Evolutionary conservation across 495 filamentous ascomycete species (phyloP).

Genomic region (Penicillium dipodomyicola): DNA sequence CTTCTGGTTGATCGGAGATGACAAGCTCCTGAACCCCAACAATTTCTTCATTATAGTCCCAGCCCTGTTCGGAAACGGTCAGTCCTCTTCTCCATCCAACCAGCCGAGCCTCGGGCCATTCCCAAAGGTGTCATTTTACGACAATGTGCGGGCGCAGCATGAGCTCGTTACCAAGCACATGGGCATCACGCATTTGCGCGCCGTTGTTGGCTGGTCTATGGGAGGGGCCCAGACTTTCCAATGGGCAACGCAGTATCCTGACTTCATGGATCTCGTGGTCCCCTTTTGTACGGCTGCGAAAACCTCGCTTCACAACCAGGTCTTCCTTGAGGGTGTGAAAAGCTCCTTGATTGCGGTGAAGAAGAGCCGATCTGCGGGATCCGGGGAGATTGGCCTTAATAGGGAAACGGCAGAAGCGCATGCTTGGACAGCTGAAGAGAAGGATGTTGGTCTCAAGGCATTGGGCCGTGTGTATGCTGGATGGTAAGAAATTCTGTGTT

Average conservation of each 20-base stretch:
- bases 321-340: slow-evolving; percentile 72
- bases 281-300: slow-evolving; percentile 69
- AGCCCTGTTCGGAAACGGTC: slow-evolving; percentile 70
- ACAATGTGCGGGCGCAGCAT: slow-evolving; percentile 69
- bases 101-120: slow-evolving; percentile 54
- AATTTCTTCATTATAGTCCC: slow-evolving; percentile 70
- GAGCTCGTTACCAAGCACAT: slow-evolving; percentile 62
- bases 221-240: slow-evolving; percentile 66
- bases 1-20: slow-evolving; percentile 62
- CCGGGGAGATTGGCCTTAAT: slow-evolving; percentile 39
- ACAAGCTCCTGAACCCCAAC: slow-evolving; percentile 57
- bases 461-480: slow-evolving; percentile 71
- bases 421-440: slow-evolving; percentile 56
- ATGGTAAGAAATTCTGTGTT: slow-evolving; percentile 45
- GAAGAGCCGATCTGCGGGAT: slow-evolving; percentile 49
- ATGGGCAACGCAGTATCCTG: slow-evolving; percentile 70
- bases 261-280: slow-evolving; percentile 62
- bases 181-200: slow-evolving; percentile 57
- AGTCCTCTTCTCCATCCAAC: slow-evolving; percentile 69
- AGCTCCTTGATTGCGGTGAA: slow-evolving; percentile 62
- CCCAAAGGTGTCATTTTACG: slow-evolving; percentile 61
- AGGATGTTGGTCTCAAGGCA: slow-evolving; percentile 61
- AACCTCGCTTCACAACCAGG: slow-evolving; percentile 68
- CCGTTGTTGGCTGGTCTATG: slow-evolving; percentile 71
- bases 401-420: slow-evolving; percentile 38